Percentiles rank a stretch among this genome's conserved stretches.
These are phyloP conservation scores for Gamarada debralockiae DNA, from an alignment of 495 filamentous ascomycete species.

Conservation along the genomic window DNA sequence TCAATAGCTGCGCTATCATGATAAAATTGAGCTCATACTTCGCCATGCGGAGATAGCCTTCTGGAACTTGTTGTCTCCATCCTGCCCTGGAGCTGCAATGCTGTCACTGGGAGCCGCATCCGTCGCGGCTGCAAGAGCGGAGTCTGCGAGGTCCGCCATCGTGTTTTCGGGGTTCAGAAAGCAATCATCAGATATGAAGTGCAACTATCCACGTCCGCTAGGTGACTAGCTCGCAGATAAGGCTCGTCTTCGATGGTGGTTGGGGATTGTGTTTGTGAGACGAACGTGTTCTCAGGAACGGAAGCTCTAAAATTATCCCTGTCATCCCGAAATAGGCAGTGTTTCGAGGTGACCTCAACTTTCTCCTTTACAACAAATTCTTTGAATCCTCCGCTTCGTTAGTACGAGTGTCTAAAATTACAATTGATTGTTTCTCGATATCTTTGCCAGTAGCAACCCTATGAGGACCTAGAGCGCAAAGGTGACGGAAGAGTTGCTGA, in stretches of 20 bases:
- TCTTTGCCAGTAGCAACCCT: too few species aligned
- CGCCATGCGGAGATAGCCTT: constrained; percentile 94
- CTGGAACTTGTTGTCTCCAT: constrained; percentile 87
- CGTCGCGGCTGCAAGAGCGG: constrained; percentile 11
- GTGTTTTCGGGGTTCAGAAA: background rate
- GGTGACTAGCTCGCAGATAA: constrained; percentile 2
- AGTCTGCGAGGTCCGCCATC: constrained; percentile 24
- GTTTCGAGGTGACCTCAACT: too few species aligned
- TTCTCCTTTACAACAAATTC: too few species aligned
- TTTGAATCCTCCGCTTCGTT: too few species aligned
- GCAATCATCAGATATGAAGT: constrained; percentile 9
- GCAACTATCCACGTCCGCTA: background rate
- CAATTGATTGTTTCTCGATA: too few species aligned
- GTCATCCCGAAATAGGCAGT: too few species aligned
- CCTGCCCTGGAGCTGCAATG: constrained; percentile 20
- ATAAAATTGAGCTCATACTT: constrained; percentile 50
- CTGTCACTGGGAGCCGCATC: background rate
- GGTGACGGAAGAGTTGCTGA: too few species aligned
- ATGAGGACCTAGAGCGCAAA: too few species aligned
- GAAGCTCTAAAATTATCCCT: too few species aligned
- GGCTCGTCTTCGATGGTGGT: background rate
- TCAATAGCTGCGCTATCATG: constrained; percentile 25
- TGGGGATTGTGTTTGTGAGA: background rate
- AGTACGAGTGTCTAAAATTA: too few species aligned
- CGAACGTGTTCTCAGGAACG: background rate